A percentile compares a stretch with the other conserved stretches of the same genome.
Conservation (phyloP, 495 filamentous ascomycete genomes). For the Barbatosphaeria neglecta region DNA sequence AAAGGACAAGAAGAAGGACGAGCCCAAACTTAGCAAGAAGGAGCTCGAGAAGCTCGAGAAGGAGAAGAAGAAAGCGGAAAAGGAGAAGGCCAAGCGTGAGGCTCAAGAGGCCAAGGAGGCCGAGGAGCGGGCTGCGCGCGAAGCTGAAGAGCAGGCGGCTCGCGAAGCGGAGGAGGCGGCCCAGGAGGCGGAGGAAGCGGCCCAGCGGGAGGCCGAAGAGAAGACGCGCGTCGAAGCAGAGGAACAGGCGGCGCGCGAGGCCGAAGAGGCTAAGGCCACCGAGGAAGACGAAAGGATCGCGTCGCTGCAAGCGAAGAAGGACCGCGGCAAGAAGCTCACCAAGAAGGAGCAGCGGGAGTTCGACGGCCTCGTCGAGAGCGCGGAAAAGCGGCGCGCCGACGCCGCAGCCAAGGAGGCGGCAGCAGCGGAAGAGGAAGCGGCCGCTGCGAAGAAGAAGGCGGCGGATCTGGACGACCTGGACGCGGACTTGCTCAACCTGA, state of each 20-base stretch:
- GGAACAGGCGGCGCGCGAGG: constrained; percentile 4
- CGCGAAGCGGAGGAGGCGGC: constrained; percentile 19
- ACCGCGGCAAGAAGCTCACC: constrained; percentile 11
- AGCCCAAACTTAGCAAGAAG: constrained; percentile 17
- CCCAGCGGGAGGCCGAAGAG: constrained; percentile 3
- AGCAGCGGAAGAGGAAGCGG: constrained; percentile 9
- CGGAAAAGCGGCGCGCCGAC: constrained; percentile 15
- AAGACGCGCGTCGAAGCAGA: constrained; percentile 4
- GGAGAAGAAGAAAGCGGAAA: constrained; percentile 23
- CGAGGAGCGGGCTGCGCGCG: constrained; percentile 13
- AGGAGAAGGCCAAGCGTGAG: constrained; percentile 23
- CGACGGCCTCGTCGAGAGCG: constrained; percentile 21
- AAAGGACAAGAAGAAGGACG: constrained; percentile 14
- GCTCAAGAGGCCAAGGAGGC: constrained; percentile 20
- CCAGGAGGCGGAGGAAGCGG: constrained; percentile 3
- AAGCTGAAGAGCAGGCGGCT: constrained; percentile 19
- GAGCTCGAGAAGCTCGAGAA: constrained; percentile 18
- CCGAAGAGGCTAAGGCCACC: constrained; percentile 12
- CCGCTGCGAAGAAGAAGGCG: constrained; percentile 1
- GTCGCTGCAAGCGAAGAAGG: constrained; percentile 12
- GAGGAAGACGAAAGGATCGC: constrained; percentile 20
- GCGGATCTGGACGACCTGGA: constrained; percentile 14
- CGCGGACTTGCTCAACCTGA: constrained; percentile 19
- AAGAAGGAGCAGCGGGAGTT: constrained; percentile 16
- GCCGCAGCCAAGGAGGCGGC: constrained; percentile 16